Base-by-base conservation (phyloP, 2,329 filamentous ascomycete genomes). In the Diaporthe sp. region DNA sequence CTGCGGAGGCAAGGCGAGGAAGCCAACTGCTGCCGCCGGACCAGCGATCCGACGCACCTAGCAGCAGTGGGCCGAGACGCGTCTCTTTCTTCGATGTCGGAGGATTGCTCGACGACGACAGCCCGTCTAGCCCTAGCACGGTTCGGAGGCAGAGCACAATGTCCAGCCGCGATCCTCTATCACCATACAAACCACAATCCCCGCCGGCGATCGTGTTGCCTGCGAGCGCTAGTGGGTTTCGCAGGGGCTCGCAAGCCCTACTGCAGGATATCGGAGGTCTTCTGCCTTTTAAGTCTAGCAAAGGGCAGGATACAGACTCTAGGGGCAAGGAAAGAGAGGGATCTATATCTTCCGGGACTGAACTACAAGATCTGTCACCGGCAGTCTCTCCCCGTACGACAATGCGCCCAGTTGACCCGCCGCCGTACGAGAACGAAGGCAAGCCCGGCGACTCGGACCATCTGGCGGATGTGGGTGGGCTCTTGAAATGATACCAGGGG, bases 51-150 rank as follows among this genome's bases (percentile, higher is more conserved):
- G 82, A 83, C 71, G 81, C 84, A 34, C 81, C 83, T 60, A 81
- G 85, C 61, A 85, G 84, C 70, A 84, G 85, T 72, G 85, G 84
- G 4, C 88, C 90, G 6, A 87, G 90, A 6, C 88, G 89, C 62
- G 91, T 97, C 6, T 95, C 94, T 0, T 96, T 98, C 82, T 95
- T 96, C 79, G 96, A 98, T 79, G 93, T 95, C 1, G 95, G 95
- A 31, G 94, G 94, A 0, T 85, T 98, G 0, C 85, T 97, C 7
- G 88, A 87, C 25, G 88, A 88, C 78, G 84, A 82, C 49, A 75
- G 71, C 44, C 77, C 65, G 49, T 77, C 37, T 34, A 73, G 62
- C 51, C 61, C 73, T 28, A 73, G 53, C 25, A 58, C 67, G 22
- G 81, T 83, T 65, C 81, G 84, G 55, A 83, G 85, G 15, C 84